Conservation (phyloP, 208 protist genomes). For the Porcisia deanei region DNA sequence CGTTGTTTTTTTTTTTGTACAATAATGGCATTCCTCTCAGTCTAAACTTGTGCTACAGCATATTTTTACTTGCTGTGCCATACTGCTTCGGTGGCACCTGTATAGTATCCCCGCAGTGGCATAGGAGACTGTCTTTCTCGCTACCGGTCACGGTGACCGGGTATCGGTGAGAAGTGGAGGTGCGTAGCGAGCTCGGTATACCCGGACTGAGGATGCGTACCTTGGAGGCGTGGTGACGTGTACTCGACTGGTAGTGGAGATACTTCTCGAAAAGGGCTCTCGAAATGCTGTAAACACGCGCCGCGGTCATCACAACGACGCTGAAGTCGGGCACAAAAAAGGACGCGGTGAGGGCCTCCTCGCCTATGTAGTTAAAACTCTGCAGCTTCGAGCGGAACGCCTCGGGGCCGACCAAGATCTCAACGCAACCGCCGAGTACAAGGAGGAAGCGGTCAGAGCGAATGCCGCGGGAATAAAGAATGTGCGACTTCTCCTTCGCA, state of each 20-base stretch:
- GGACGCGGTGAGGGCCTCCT: constrained; percentile 64
- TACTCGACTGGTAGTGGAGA: constrained; percentile 35
- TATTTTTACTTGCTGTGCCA: neutral
- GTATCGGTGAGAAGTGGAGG: constrained; percentile 8
- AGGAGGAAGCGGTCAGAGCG: constrained; percentile 63
- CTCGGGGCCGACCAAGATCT: constrained; percentile 63
- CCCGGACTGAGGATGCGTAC: constrained; percentile 21
- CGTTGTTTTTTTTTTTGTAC: too few species aligned
- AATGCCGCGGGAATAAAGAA: constrained; percentile 71
- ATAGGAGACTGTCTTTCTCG: neutral
- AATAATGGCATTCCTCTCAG: neutral
- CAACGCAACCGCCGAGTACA: constrained; percentile 72
- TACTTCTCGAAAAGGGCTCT: constrained; percentile 62
- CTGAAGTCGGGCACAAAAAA: constrained; percentile 82
- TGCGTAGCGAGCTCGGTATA: constrained; percentile 9
- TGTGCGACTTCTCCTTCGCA: constrained; percentile 46
- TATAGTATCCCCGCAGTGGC: neutral
- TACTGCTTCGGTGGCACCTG: constrained; percentile 1
- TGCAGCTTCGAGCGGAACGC: constrained; percentile 51
- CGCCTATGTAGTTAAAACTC: constrained; percentile 74
- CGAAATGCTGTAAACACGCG: constrained; percentile 72
- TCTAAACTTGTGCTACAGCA: neutral
- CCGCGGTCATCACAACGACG: constrained; percentile 63
- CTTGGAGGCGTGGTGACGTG: constrained; percentile 21
- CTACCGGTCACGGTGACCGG: neutral